These are phyloP conservation scores for Xylariaceae sp. DNA, from an alignment of 2,329 filamentous ascomycete genomes.

Conservation along the genomic window DNA sequence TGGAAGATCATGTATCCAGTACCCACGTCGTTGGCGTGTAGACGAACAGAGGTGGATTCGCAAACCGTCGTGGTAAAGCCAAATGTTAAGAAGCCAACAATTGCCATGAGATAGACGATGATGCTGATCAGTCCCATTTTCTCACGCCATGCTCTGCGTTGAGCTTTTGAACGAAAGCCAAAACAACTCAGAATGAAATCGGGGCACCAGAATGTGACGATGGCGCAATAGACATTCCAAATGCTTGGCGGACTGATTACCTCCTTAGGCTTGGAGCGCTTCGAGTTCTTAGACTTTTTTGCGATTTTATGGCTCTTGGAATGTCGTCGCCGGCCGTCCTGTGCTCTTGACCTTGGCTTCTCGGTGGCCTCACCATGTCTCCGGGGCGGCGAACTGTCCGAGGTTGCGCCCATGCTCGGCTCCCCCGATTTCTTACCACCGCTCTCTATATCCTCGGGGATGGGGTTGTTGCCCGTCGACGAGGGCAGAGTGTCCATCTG, in stretches of 20 bases:
- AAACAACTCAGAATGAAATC: constrained; percentile 81
- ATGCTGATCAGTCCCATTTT: constrained; percentile 97
- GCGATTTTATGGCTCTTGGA: constrained; percentile 61
- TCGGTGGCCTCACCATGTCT: constrained; percentile 34
- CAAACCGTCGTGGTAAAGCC: constrained; percentile 92
- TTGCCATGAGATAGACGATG: constrained; percentile 80
- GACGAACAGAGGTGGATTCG: constrained; percentile 64
- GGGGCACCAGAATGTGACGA: constrained; percentile 93
- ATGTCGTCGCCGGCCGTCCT: constrained; percentile 39
- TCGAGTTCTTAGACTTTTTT: constrained; percentile 52
- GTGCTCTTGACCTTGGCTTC: constrained; percentile 37
- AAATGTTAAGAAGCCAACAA: constrained; percentile 94
- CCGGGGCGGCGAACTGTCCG: constrained; percentile 42
- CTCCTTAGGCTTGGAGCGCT: constrained; percentile 55
- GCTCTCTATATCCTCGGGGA: constrained; percentile 74
- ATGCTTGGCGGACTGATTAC: constrained; percentile 76
- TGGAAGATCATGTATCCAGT: constrained; percentile 94
- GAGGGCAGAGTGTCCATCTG: constrained; percentile 90
- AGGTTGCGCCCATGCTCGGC: constrained; percentile 44
- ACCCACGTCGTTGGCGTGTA: constrained; percentile 80
- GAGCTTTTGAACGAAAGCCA: constrained; percentile 78
- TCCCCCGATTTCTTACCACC: constrained; percentile 54
- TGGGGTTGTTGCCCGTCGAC: constrained; percentile 86
- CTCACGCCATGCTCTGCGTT: constrained; percentile 92
- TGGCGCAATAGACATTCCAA: constrained; percentile 93